phyloP scores from a whole-genome alignment of 140 eudicot genomes.

The Bidens hawaiensis region DNA sequence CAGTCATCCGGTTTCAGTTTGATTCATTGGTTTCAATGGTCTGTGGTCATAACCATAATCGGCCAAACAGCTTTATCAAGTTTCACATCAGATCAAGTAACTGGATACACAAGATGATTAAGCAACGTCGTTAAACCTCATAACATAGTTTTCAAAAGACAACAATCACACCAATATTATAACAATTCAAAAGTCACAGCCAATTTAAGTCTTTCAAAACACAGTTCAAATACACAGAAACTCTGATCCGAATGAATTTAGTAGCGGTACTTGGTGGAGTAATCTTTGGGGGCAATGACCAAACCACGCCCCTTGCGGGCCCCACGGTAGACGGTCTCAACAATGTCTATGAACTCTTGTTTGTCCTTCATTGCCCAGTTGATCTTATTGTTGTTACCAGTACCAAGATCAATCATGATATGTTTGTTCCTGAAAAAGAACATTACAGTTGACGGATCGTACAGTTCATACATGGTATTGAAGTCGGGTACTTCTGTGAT shows the following conservation, averaged over 20 bases:
- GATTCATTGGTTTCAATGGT: not conserved
- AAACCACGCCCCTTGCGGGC: constrained; percentile 86
- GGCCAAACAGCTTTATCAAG: no score
- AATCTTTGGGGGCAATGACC: constrained; percentile 85
- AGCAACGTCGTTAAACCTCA: not conserved
- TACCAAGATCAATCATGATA: constrained; percentile 93
- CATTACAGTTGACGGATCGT: constrained; percentile 88
- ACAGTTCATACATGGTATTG: constrained; percentile 88
- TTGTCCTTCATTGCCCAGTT: constrained; percentile 98
- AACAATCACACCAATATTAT: constrained; percentile 5
- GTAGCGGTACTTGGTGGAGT: constrained; percentile 87
- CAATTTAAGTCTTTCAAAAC: not conserved
- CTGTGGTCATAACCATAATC: not conserved
- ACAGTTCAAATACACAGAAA: constrained; percentile 3
- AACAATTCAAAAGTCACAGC: not conserved
- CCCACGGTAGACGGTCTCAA: constrained; percentile 93
- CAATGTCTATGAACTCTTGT: constrained; percentile 91
- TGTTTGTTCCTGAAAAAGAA: constrained; percentile 95
- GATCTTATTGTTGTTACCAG: constrained; percentile 95
- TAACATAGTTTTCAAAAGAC: not conserved
- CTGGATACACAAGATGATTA: not conserved
- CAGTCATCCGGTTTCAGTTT: not conserved
- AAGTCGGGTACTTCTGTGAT: constrained; percentile 91
- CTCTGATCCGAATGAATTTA: constrained; percentile 11
- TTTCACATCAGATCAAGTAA: not conserved